Base-by-base conservation (phyloP, 2,329 filamentous ascomycete species). In the Aspergillus fructus region DNA sequence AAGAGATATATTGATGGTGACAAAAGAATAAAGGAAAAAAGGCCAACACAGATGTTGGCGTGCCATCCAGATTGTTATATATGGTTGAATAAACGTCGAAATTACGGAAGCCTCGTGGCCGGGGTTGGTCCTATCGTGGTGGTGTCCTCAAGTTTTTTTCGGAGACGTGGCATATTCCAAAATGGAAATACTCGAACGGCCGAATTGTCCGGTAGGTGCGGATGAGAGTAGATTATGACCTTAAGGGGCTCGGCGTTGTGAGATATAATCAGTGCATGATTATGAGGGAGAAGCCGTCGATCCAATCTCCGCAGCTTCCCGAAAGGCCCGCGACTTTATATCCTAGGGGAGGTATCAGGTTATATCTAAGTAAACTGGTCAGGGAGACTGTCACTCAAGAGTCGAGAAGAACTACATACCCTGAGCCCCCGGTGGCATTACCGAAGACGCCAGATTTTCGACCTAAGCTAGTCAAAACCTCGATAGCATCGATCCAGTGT, bases 261-360 rank as follows among this genome's bases (percentile, higher is more conserved):
- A 53, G 23, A 62, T 46, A n/a, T 46, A 6, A 13, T 84, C 74
- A 91, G 65, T 86, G 82, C 48, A 85, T 86, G 66, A 92, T 89
- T 67, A 97, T 86, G 56, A 96, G 80, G 8, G 90, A 89, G 72
- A 97, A 91, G 4, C 90, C 89, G 71, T 96, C 91, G 21, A 97
- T 78, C 91, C 91, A 96, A 49, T 83, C 72, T 39, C 83, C 91
- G 68, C 87, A 90, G 51, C 89, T 90, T 56, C 94, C 94, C 11
- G 90, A 89, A 62, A 97, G 83, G 58, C 94, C 94, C 60, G 90
- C 93, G 69, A 97, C 88, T 63, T 83, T 90, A 76, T 94, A 97
- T 49, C 93, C 93, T 64, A 89, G 83, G 11, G 94, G 94, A 51
- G 93, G 91, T 65, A 97, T 90, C 59, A 99, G 81, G 34, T 88